A percentile compares a stretch with the other conserved stretches of the same genome.
Conservation (phyloP, 352 stramenopile species). For the Pythium chondricola region DNA sequence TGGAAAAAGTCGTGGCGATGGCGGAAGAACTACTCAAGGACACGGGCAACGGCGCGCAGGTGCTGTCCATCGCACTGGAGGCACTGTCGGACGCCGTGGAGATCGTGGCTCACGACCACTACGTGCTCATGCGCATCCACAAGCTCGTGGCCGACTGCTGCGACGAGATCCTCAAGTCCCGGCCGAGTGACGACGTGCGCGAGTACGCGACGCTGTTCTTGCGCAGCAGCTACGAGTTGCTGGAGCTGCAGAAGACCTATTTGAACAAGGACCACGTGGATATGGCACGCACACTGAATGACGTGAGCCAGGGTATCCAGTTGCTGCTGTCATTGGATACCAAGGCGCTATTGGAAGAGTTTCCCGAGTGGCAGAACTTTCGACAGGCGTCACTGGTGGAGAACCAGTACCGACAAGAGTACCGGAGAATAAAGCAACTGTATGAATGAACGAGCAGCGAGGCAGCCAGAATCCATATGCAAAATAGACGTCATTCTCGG, state of each 20-base stretch:
- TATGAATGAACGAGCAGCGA: conserved; percentile 69
- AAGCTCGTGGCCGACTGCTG: conserved; percentile 89
- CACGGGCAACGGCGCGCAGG: conserved; percentile 33
- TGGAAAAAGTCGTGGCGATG: conserved; percentile 56
- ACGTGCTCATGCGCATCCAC: conserved; percentile 88
- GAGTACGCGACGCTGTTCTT: conserved; percentile 87
- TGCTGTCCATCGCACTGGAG: conserved; percentile 68
- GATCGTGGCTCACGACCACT: conserved; percentile 77
- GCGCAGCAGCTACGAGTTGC: conserved; percentile 77
- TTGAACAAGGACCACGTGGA: conserved; percentile 89
- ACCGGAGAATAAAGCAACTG: conserved; percentile 86
- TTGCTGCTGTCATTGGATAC: conserved; percentile 84
- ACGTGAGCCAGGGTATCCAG: conserved; percentile 89
- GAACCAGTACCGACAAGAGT: conserved; percentile 85
- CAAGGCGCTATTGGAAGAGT: conserved; percentile 78
- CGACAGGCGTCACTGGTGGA: conserved; percentile 86
- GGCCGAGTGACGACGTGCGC: conserved; percentile 53
- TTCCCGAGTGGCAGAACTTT: conserved; percentile 84
- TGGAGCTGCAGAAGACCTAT: conserved; percentile 81
- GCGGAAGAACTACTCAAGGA: conserved; percentile 62
- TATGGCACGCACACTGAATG: conserved; percentile 87
- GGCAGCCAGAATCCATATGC: conserved; percentile 2
- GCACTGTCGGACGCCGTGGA: conserved; percentile 77
- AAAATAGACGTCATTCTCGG: background rate
- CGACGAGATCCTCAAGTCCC: conserved; percentile 69